Evolutionary conservation across 2,329 filamentous ascomycete species (phyloP).

Genomic region (Fusarium illudens): DNA sequence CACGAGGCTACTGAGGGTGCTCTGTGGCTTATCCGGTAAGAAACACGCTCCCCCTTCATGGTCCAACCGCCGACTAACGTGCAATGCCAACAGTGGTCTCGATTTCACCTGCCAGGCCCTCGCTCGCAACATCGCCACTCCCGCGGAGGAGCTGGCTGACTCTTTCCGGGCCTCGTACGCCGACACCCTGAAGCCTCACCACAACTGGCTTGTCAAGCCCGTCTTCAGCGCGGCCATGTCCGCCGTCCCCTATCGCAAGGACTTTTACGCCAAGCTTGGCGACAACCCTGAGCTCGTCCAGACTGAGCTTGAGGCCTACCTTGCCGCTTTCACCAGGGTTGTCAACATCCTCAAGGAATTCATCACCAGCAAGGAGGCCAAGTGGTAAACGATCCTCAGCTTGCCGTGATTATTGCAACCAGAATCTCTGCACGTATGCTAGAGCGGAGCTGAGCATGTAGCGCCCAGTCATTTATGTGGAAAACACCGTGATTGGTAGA

Average conservation of each 20-base stretch:
- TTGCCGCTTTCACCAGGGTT: slow-evolving; percentile 79
- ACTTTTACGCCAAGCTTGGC: slow-evolving; percentile 91
- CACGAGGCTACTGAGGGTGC: slow-evolving; percentile 89
- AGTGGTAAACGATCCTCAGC: slow-evolving; percentile 57
- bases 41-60: not conserved
- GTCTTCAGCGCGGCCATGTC: slow-evolving; percentile 94
- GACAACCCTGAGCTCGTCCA: slow-evolving; percentile 69
- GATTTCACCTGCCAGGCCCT: slow-evolving; percentile 93
- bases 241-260: slow-evolving; percentile 90
- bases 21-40: slow-evolving; percentile 87
- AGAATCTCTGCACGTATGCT: not conserved
- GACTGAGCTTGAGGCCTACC: slow-evolving; percentile 72
- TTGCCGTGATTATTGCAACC: not conserved
- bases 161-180: slow-evolving; percentile 90
- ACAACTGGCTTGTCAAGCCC: slow-evolving; percentile 88
- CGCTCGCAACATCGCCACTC: slow-evolving; percentile 75
- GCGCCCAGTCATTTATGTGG: slow-evolving; percentile 11
- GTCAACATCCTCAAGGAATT: slow-evolving; percentile 77
- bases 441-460: slow-evolving; percentile 11
- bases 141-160: slow-evolving; percentile 77
- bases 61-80: not conserved
- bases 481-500: slow-evolving; percentile 17
- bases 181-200: slow-evolving; percentile 88
- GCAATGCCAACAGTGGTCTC: slow-evolving; percentile 71
- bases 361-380: slow-evolving; percentile 63